Evolutionary conservation across 257 asterid genomes (phyloP), one percentile per base, ranked within the genome.

Genomic region (Fraxinus cuspidata): DNA sequence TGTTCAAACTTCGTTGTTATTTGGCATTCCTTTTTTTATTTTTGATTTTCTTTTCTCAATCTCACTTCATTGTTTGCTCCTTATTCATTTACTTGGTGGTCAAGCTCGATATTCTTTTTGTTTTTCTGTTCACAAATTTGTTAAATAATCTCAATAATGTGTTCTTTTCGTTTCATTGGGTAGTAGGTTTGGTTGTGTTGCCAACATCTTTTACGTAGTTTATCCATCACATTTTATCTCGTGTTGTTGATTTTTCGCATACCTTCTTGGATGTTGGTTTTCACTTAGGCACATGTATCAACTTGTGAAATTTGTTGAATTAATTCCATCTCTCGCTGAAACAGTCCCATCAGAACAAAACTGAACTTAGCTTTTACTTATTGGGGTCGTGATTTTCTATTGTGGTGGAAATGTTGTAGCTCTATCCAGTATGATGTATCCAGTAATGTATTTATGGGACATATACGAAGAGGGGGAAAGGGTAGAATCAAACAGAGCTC

Each of bases 1-100:
- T 73, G 70, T 23, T 58, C 15, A 9, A 16, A 23, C 31, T 44
- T 76, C 18, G 23, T 69, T 73, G 73, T 64, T 42, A 32, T 25
- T 38, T 35, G 29, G 35, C 64, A 51, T 29, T 71, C 28, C 47
- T 49, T 49, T 5, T 27, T 38, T 79, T 66, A 15, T 7, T 7
- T 38, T 38, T 35, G 35, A 32, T 32, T 32, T 32, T 32, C 35
- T 71, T 72, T 42, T 66, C 67, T 70, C 12, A 53, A 3, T 77
- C 19, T 60, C 25, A 15, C 19, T 44, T 7, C 37, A 21, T 75
- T 74, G 72, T 58, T 40, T 76, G 85, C 75, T 32, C 53, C 84
- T 21, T 56, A 37, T 74, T 27, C 44, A 67, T 68, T 63, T 78
- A 60, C 56, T 56, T 38, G 38, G 67, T 80, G 71, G 63, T 80